Conservation (phyloP, 768 basidiomycete genomes). For the Pulveroboletus sp. region DNA sequence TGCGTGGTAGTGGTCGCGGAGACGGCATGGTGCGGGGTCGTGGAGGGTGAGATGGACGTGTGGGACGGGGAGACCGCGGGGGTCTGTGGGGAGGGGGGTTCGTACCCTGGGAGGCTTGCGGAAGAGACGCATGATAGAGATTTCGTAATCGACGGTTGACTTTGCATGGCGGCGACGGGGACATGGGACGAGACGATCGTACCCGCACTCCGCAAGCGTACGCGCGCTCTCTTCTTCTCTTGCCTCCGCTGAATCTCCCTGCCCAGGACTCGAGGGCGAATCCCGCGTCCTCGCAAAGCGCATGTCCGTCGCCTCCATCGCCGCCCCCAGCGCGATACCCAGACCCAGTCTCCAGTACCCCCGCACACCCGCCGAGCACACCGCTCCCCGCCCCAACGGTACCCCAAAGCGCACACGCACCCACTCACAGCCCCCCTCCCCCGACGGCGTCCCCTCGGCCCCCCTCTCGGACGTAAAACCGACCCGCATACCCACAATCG, state of each 20-base stretch:
- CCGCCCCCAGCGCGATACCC: conserved; percentile 48
- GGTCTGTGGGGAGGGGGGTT: conserved; percentile 45
- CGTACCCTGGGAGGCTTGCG: conserved; percentile 48
- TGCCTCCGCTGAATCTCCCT: not conserved
- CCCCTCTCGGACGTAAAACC: conserved; percentile 35
- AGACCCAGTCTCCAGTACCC: conserved; percentile 41
- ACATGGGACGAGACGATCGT: conserved; percentile 84
- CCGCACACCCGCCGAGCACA: conserved; percentile 29
- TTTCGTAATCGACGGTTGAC: no score
- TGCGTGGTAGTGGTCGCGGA: conserved; percentile 78
- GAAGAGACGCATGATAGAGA: conserved; percentile 41
- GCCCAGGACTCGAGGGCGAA: conserved; percentile 72
- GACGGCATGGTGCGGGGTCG: conserved; percentile 68
- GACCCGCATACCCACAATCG: conserved; percentile 49
- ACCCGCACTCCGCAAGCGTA: conserved; percentile 76
- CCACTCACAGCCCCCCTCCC: conserved; percentile 49
- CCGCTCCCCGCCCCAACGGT: no score
- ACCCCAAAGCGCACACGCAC: conserved; percentile 59
- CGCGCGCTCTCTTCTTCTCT: conserved; percentile 15
- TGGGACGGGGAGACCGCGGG: conserved; percentile 65
- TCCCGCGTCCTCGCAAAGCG: conserved; percentile 73
- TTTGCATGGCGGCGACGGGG: conserved; percentile 37
- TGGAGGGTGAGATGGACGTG: conserved; percentile 63
- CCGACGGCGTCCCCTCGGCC: conserved; percentile 29
- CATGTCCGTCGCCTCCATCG: conserved; percentile 69